A percentile compares a stretch with the other conserved stretches of the same genome.
Conservation (phyloP, 257 asterid species). For the Lycium ferocissimum region DNA sequence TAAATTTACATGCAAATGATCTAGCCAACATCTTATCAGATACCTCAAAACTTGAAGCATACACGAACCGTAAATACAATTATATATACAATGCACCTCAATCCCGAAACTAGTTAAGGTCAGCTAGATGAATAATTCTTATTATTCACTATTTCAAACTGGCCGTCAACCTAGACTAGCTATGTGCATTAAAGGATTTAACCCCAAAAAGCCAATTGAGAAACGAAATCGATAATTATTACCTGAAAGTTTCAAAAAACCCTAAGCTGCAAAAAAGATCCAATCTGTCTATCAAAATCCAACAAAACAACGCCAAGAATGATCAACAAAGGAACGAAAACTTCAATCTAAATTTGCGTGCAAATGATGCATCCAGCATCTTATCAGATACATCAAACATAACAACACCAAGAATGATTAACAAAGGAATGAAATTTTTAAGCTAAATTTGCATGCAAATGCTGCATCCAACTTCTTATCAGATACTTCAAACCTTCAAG, state of each 20-base stretch:
- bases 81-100: neutral
- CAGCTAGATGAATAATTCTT: no score
- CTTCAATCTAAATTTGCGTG: neutral
- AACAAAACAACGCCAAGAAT: no score
- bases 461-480: neutral
- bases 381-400: neutral
- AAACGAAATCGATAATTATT: no score
- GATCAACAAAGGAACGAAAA: no score
- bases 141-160: no score
- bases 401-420: neutral
- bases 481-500: neutral
- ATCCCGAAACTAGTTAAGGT: no score
- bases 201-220: no score
- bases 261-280: no score
- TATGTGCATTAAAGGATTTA: no score
- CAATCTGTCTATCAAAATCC: no score
- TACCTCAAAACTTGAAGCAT: neutral
- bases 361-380: conserved; percentile 16
- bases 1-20: neutral
- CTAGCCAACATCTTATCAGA: neutral
- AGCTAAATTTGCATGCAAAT: conserved; percentile 3
- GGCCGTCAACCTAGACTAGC: no score
- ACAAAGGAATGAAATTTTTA: neutral
- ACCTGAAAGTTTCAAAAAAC: no score
- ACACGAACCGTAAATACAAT: neutral